Evolutionary conservation across 495 filamentous ascomycete species (phyloP).

Genomic region (Parathielavia hyrcaniae): DNA sequence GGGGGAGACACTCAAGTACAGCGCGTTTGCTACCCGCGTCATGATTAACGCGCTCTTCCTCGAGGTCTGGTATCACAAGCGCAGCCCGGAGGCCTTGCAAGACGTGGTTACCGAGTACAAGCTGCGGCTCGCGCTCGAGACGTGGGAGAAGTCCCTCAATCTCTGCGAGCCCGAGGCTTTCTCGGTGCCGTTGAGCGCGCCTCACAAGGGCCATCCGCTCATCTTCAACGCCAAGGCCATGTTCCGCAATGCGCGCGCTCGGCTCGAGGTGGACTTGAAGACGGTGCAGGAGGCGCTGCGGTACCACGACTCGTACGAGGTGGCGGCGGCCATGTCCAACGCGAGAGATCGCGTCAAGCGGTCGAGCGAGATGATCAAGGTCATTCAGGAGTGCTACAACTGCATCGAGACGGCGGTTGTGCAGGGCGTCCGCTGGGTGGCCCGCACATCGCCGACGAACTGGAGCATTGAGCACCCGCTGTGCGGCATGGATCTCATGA

Average conservation of each 20-base stretch:
- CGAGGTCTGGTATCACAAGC: constrained; percentile 98
- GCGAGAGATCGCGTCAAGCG: constrained; percentile 89
- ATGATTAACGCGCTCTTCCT: constrained; percentile 99
- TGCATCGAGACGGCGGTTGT: constrained; percentile 94
- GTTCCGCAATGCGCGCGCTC: constrained; percentile 88
- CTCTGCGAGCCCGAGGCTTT: constrained; percentile 90
- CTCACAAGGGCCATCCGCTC: constrained; percentile 94
- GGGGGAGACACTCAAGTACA: constrained; percentile 85
- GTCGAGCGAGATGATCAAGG: constrained; percentile 95
- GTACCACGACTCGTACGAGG: constrained; percentile 95
- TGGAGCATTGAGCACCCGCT: constrained; percentile 99
- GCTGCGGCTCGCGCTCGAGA: constrained; percentile 89
- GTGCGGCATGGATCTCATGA: constrained; percentile 95
- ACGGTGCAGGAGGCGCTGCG: constrained; percentile 92
- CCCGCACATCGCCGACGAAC: constrained; percentile 91
- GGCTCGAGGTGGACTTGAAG: constrained; percentile 91
- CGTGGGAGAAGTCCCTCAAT: constrained; percentile 94
- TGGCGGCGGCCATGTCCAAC: constrained; percentile 91
- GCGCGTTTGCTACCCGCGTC: constrained; percentile 93
- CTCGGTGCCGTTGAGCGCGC: constrained; percentile 83
- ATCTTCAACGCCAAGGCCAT: constrained; percentile 99
- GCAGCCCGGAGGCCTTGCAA: constrained; percentile 89
- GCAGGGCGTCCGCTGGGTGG: constrained; percentile 96
- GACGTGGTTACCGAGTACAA: constrained; percentile 98
- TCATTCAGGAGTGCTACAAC: constrained; percentile 95